phyloP scores from a whole-genome alignment of 345 rosid species.

The Melaleuca alternifolia region DNA sequence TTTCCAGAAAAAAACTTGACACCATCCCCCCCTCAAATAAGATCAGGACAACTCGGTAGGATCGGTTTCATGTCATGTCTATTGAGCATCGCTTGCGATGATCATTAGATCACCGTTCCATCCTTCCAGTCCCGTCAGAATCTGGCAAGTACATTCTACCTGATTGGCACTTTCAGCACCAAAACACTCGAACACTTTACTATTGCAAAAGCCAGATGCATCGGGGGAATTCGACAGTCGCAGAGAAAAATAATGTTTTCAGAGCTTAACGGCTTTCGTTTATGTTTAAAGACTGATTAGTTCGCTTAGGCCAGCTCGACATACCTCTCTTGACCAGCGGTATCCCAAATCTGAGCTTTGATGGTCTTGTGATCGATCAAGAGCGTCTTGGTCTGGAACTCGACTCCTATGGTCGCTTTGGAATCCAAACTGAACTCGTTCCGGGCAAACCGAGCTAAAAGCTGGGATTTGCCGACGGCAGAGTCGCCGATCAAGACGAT shows the following conservation, averaged over 20 bases:
- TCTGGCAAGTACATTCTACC: background rate
- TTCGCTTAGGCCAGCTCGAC: background rate
- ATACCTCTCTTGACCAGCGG: slow-evolving; percentile 76
- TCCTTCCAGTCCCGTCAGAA: background rate
- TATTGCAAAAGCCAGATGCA: background rate
- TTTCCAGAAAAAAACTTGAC: background rate
- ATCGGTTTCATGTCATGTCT: background rate
- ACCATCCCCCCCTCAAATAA: background rate
- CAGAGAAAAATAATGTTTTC: background rate
- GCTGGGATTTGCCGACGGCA: slow-evolving; percentile 69
- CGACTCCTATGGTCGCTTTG: slow-evolving; percentile 66
- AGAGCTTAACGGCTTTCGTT: background rate
- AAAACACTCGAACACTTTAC: background rate
- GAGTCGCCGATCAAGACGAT: slow-evolving; percentile 62
- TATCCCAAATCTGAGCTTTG: slow-evolving; percentile 80
- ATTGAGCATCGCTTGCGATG: background rate
- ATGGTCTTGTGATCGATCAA: slow-evolving; percentile 41
- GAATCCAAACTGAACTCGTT: slow-evolving; percentile 55
- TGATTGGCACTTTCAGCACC: background rate
- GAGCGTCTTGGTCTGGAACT: slow-evolving; percentile 54
- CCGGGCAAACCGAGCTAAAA: slow-evolving; percentile 53
- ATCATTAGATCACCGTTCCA: background rate
- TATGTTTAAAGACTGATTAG: background rate
- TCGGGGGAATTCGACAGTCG: background rate
- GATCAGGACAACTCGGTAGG: background rate